Base-by-base conservation (phyloP, 129 eudicot species). In the Sambucus nigra region DNA sequence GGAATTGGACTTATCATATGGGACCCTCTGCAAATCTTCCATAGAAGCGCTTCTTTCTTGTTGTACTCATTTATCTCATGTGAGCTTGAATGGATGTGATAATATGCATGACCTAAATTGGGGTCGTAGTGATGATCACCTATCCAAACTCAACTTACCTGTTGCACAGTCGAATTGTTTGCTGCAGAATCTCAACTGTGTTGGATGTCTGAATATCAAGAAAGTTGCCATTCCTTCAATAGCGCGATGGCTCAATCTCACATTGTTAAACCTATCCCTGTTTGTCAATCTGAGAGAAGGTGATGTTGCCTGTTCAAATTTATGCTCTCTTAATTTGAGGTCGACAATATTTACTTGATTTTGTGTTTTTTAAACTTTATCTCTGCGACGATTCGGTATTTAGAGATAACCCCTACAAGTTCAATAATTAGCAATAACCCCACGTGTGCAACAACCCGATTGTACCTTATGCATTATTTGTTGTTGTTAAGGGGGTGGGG, bases 101-200 rank as follows among this genome's bases (percentile, higher is more conserved):
- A 81, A 89, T 48, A 81, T 89, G 98, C 95, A 89, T 45, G 98
- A 89, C 55, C 75, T 89, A 21, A 62, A 89, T 55, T 89, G 95
- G 95, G 78, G 86, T 26, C 77, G 64, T 65, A 54, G 61, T 63
- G 74, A 28, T 42, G 61, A 59, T 63, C 57, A 29, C 11, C 50
- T 44, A 7, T 65, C n/a, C n/a, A n/a, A n/a, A n/a, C n/a, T n/a
- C n/a, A n/a, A n/a, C n/a, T n/a, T n/a, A n/a, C n/a, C n/a, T n/a
- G n/a, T 66, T 69, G 59, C 49, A 29, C 83, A 52, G 62, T 71
- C 94, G 5, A 69, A 73, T 45, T 81, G 94, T 32, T 68, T 68
- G 61, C 63, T 89, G 48, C 83, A 85, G 65, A 71, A 77, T 51
- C 86, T 89, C 14, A 89, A 84, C 65, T 89, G 98, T 72, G 98